Evolutionary conservation across 129 eudicot species (phyloP).

Genomic region (Ambrosia trifida): DNA sequence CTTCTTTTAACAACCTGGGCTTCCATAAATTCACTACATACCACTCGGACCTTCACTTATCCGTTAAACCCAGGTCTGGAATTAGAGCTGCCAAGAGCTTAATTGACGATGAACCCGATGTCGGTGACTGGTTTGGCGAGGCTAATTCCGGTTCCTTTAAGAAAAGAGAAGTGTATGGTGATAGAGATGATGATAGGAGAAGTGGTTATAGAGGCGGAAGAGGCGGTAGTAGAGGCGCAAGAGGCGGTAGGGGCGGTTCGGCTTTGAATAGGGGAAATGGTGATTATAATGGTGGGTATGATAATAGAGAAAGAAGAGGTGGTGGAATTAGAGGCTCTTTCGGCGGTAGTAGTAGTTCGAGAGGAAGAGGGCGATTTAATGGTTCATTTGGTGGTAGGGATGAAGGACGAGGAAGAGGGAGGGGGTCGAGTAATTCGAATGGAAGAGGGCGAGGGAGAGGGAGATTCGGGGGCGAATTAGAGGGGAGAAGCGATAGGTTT

Average conservation of each 20-base stretch:
- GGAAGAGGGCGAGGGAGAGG: slow-evolving; percentile 12
- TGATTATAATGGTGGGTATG: slow-evolving; percentile 18
- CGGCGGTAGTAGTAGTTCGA: slow-evolving; percentile 25
- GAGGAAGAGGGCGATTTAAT: slow-evolving; percentile 42
- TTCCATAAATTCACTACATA: slow-evolving; percentile 23
- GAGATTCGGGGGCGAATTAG: slow-evolving; percentile 22
- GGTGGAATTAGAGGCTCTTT: slow-evolving; percentile 35
- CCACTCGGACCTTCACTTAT: neutral
- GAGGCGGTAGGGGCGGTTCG: slow-evolving; percentile 37
- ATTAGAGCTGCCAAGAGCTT: slow-evolving; percentile 55
- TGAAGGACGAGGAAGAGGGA: slow-evolving; percentile 29
- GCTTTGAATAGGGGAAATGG: slow-evolving; percentile 30
- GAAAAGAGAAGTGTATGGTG: slow-evolving; percentile 38
- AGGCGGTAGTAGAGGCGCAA: slow-evolving; percentile 27
- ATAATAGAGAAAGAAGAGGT: slow-evolving; percentile 41
- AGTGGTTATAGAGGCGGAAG: slow-evolving; percentile 33
- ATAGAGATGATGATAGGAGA: slow-evolving; percentile 36
- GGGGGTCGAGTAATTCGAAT: slow-evolving; percentile 12
- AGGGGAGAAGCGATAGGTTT: slow-evolving; percentile 27
- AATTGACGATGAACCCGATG: slow-evolving; percentile 75
- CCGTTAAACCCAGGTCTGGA: slow-evolving; percentile 28
- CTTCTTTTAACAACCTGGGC: slow-evolving; percentile 35
- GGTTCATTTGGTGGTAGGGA: slow-evolving; percentile 33
- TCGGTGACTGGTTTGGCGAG: slow-evolving; percentile 74
- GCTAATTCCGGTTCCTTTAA: slow-evolving; percentile 47